Base-by-base conservation (phyloP, 2,329 filamentous ascomycete genomes). In the Cercospora sp. region DNA sequence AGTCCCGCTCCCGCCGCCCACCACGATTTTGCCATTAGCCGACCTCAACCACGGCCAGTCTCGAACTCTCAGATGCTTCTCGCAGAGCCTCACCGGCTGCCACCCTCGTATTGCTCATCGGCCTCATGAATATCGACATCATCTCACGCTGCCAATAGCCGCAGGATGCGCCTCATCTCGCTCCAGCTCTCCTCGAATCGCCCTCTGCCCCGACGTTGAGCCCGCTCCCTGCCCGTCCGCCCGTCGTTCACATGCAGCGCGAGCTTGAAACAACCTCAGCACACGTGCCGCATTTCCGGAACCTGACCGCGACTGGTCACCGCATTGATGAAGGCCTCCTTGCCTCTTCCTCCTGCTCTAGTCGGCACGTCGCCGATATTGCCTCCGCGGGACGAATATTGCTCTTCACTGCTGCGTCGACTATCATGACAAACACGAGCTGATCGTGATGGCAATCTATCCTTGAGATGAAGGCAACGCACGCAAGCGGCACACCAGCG, bases 1-100 rank as follows among this genome's bases (percentile, higher is more conserved):
- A 45, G 59, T 23, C 18, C 33, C 40, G 59, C 9, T 45, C 30
- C 59, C 59, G 59, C 33, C 4, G 20, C 59, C 31, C 59, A 45
- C 31, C 59, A 61, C 45, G 45, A 51, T 51, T 23, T 48, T 12
- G 59, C 36, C 59, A 36, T 36, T 60, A 60, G 31, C 45, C 30
- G 57, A 31, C 5, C 30, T 61, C 59, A 61, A 42, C 36, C 59
- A 61, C n/a, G 20, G 26, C 23, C 7, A 23, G 59, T 42, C 59
- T 61, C 59, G 59, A 61, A 61, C 33, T 51, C 9, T 12, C 45
- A 23, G 18, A 23, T 13, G 45, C 36, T 42, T 36, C 20, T n/a
- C 42, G 59, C 59, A 61, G 59, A 61, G 59, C 59, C 59, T n/a
- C 59, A 61, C 12, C 45, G 20, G 18, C 45, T 18, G 30, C 36